phyloP scores from a whole-genome alignment of 75 land plant genomes.

The Cryptomeria japonica region DNA sequence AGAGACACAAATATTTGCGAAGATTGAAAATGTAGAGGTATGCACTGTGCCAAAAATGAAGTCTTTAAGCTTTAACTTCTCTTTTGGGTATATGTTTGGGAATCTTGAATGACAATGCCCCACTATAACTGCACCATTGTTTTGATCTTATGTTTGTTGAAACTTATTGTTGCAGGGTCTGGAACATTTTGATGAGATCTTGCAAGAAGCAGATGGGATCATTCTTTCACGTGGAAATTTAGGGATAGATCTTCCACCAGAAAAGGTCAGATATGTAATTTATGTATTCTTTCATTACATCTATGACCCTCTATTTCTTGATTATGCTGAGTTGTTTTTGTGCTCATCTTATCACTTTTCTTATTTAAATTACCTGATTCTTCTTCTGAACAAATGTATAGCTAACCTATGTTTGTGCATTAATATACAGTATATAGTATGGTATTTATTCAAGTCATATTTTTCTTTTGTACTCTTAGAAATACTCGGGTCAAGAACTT shows the following conservation, averaged over 20 bases:
- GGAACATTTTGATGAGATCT: conserved; percentile 84
- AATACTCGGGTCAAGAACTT: not conserved
- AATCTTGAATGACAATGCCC: not conserved
- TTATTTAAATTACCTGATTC: not conserved
- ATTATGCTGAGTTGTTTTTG: not conserved
- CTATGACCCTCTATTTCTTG: not conserved
- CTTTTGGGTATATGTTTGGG: not conserved
- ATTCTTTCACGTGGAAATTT: conserved; percentile 92
- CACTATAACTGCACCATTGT: not conserved
- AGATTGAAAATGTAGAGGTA: conserved; percentile 93
- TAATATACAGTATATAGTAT: not conserved
- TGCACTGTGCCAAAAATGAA: not conserved
- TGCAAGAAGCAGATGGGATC: conserved; percentile 91
- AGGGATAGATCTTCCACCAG: conserved; percentile 94
- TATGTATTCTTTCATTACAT: not conserved
- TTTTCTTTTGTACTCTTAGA: not conserved
- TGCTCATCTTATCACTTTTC: not conserved
- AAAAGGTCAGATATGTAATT: conserved; percentile 51
- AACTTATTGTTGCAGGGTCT: conserved; percentile 47
- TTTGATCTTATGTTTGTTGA: not conserved
- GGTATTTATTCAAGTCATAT: not conserved
- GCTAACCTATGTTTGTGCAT: not conserved
- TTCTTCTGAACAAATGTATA: not conserved
- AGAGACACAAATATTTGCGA: conserved; percentile 92
- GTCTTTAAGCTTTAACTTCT: not conserved